These are phyloP conservation scores for Mycoemilia scoparia DNA, from an alignment of 192 early-diverging fungal species.

Conservation along the genomic window DNA sequence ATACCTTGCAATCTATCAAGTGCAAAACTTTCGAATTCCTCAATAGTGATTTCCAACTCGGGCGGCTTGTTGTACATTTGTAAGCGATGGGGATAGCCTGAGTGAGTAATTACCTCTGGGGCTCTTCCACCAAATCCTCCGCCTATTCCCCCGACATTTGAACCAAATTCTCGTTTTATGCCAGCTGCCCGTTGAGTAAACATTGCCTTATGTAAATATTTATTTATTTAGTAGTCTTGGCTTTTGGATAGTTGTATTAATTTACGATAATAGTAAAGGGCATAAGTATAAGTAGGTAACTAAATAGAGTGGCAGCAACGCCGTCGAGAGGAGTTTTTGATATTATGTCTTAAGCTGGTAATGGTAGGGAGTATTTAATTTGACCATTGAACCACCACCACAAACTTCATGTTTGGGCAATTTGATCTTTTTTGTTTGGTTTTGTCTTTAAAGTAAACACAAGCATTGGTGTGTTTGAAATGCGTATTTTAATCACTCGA, in stretches of 20 bases:
- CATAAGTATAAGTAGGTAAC: neutral
- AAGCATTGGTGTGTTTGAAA: too few relatives aligned
- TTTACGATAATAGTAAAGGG: too few relatives aligned
- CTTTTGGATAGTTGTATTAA: too few relatives aligned
- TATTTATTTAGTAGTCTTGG: neutral
- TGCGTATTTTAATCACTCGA: too few relatives aligned
- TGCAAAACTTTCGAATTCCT: slow-evolving; percentile 31
- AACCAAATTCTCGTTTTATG: neutral
- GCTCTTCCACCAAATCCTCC: too few relatives aligned
- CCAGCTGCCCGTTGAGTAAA: slow-evolving; percentile 17
- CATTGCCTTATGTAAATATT: slow-evolving; percentile 5
- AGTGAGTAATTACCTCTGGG: slow-evolving; percentile 25
- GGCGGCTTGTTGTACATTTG: slow-evolving; percentile 17
- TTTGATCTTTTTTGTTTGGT: too few relatives aligned
- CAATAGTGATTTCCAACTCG: slow-evolving; percentile 26
- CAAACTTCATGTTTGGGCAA: too few relatives aligned
- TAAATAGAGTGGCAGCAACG: neutral
- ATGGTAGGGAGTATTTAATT: too few relatives aligned
- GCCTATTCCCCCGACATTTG: slow-evolving; percentile 4
- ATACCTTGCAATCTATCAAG: slow-evolving; percentile 30
- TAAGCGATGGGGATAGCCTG: slow-evolving; percentile 22
- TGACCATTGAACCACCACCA: too few relatives aligned
- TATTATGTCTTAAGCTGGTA: too few relatives aligned
- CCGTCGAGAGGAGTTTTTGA: too few relatives aligned
- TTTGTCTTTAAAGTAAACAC: too few relatives aligned